Base-by-base conservation (phyloP, 345 rosid genomes). In the Arabis hirsuta region DNA sequence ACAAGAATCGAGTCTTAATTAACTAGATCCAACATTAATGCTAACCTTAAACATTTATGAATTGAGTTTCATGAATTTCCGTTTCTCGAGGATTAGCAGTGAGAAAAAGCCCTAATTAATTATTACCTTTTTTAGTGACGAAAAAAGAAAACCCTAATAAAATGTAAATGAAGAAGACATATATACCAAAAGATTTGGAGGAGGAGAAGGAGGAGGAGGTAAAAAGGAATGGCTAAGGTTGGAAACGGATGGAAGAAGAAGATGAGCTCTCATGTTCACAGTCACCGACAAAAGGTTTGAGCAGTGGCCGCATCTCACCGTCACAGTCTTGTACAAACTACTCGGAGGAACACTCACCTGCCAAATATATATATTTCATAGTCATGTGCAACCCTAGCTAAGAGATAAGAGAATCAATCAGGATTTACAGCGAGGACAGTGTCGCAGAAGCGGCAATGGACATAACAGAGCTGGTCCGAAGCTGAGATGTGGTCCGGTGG, bases 261-360 rank as follows among this genome's bases (percentile, higher is more conserved):
- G 71, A 22, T 22, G 24, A 56, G 85, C 81, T 4, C 92, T 82
- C 92, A 88, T 89, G 86, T 76, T 84, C 67, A 85, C 96, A 14
- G 97, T 55, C 24, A 65, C 77, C 77, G 71, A 87, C 80, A 94
- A 70, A 56, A 94, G 94, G 55, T 87, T 89, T 76, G 88, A 77
- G 76, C 98, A 94, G 85, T 94, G 98, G 4, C 97, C 98, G 64
- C 97, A 94, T 76, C 96, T 89, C 65, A 94, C 95, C 8, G 96
- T 86, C 50, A 94, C 98, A 12, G 95, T 91, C 88, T 89, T 94
- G 87, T 83, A 84, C 87, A 94, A 80, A 82, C 96, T 91, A 26
- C 86, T 62, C 82, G 89, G 80, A 63, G 98, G 97, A 76, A 94
- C 96, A 67, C 98, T 91, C 79, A 94, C 98, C 98, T 94, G 71